Evolutionary conservation across 768 basidiomycete species (phyloP), one percentile per base, ranked within the genome.

Genomic region (Pleurotus giganteus): DNA sequence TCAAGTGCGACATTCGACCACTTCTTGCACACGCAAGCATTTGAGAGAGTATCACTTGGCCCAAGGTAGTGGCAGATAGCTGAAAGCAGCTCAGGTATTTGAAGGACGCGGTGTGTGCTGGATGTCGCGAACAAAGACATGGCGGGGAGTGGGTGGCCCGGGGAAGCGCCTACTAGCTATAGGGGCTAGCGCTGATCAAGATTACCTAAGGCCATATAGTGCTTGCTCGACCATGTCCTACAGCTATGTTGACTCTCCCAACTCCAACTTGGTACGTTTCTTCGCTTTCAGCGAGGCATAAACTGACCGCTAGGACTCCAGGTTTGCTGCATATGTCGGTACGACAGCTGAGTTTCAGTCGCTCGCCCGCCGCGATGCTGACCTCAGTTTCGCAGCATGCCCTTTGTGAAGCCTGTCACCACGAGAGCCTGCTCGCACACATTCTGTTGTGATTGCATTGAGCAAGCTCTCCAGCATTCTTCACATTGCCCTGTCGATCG

Each of bases 401-500:
- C 91, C 2, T 94, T 94, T 63, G 71, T 83, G 6, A 81, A 91
- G 27, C 94, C 93, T 8, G 79, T 78, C 1, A 89, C 88, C 0
- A 86, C 90, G 0, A 78, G 70, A 36, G 82, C 86, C 6, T 95
- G 94, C 61, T 76, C 81, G 56, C 94, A 93, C 65, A 95, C 91
- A 0, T 95, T 95, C 67, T 96, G 94, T 67, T 70, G 71, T n/a
- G 85, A 83, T 27, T 96, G 94, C 64, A 89, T 94, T 57, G 61
- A 72, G n/a, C 74, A 76, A 47, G 89, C 93, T 0, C 77, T 95
- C 3, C 66, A 69, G 11, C 81, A 88, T 56, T 82, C 85, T 5
- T 73, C 79, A 0, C 84, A 86, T 57, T 96, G 94, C 66, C 94
- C 94, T 9, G 83, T 96, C 27, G 93, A 95, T 69, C 83, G 94